A percentile compares a stretch with the other conserved stretches of the same genome.
These are phyloP conservation scores for Suhomyces choctaworum DNA, from an alignment of 1,139 yeast genomes.

Conservation along the genomic window DNA sequence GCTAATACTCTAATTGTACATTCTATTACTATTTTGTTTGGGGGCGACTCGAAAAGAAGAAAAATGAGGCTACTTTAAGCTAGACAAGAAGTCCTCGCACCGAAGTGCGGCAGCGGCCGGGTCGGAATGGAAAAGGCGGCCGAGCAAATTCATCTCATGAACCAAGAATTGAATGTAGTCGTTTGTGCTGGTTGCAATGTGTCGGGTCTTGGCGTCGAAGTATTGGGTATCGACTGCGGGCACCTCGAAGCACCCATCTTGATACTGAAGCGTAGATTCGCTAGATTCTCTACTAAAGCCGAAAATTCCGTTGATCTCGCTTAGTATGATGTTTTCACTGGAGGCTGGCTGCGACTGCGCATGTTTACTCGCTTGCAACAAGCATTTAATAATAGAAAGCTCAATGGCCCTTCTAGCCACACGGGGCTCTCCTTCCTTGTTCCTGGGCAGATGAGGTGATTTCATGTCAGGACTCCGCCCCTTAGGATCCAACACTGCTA, in stretches of 20 bases:
- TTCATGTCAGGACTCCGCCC: background rate
- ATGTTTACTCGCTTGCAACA: constrained; percentile 14
- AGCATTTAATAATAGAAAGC: constrained; percentile 24
- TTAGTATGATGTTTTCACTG: constrained; percentile 3
- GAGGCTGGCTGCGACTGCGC: constrained; percentile 9
- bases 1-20: too few relatives aligned
- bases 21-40: too few relatives aligned
- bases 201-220: constrained; percentile 9
- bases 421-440: constrained; percentile 30
- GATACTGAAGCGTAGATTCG: background rate
- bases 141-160: constrained; percentile 14
- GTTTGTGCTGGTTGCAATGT: constrained; percentile 8
- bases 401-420: constrained; percentile 37
- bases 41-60: too few relatives aligned
- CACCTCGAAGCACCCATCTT: background rate
- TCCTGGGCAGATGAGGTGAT: constrained; percentile 28
- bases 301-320: background rate
- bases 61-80: constrained; percentile 8
- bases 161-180: constrained; percentile 17
- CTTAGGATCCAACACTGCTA: constrained; percentile 1
- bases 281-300: too few relatives aligned
- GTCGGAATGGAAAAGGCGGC: constrained; percentile 10
- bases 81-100: constrained; percentile 17
- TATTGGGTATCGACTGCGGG: background rate
- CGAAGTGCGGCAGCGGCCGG: constrained; percentile 14